These are phyloP conservation scores for Paraleonurus japonicus DNA, from an alignment of 257 asterid species.

Conservation along the genomic window DNA sequence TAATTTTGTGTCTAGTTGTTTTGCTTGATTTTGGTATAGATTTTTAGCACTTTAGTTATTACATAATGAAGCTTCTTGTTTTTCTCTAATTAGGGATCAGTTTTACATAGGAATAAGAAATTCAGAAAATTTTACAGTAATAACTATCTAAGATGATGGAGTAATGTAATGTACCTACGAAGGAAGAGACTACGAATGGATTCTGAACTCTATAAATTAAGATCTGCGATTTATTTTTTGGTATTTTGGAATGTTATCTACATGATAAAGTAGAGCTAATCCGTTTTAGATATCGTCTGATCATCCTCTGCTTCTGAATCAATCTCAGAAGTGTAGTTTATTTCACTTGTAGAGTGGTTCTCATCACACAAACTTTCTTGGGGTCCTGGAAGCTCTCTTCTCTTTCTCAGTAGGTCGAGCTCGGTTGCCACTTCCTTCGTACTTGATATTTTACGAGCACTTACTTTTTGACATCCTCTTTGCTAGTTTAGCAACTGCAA, in stretches of 20 bases:
- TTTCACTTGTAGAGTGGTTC: background rate
- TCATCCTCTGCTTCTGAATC: background rate
- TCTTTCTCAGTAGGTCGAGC: slow-evolving; percentile 29
- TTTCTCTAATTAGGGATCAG: background rate
- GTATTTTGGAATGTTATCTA: too few species aligned
- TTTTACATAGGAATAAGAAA: background rate
- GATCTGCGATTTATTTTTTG: background rate
- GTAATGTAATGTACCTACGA: background rate
- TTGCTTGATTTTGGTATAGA: background rate
- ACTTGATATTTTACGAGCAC: too few species aligned
- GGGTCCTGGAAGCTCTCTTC: background rate
- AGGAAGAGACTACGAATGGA: background rate
- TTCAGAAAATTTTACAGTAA: background rate
- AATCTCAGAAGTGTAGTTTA: background rate
- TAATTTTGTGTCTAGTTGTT: background rate
- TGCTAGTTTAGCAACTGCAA: too few species aligned
- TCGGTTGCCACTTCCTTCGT: slow-evolving; percentile 40
- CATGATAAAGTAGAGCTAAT: too few species aligned
- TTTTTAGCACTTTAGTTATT: background rate
- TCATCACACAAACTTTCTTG: background rate
- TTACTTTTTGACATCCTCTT: background rate
- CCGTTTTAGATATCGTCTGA: background rate
- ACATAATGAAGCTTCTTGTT: background rate
- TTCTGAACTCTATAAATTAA: background rate
- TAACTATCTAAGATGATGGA: background rate